Evolutionary conservation across 768 basidiomycete species (phyloP).

Genomic region (Scleroderma bovista): DNA sequence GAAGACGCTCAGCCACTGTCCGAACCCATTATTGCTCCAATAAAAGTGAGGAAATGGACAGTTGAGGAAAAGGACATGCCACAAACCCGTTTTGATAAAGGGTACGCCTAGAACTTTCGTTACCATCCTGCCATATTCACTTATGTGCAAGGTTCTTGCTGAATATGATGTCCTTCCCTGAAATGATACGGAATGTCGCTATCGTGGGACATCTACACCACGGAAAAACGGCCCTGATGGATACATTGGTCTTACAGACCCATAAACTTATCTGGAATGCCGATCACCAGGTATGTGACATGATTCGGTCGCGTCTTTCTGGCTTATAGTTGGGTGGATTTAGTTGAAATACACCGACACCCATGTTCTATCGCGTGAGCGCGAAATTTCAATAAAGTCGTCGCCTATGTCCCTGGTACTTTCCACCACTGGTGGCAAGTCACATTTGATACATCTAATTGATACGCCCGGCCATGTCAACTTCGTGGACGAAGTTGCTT

Average conservation of each 20-base stretch:
- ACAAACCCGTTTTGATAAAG: slow-evolving; percentile 95
- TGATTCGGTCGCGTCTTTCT: slow-evolving; percentile 6
- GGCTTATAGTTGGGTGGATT: slow-evolving; percentile 14
- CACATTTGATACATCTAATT: slow-evolving; percentile 87
- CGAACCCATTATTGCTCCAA: slow-evolving; percentile 92
- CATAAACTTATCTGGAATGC: slow-evolving; percentile 94
- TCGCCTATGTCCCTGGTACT: slow-evolving; percentile 93
- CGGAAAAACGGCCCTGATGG: slow-evolving; percentile 94
- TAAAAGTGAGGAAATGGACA: slow-evolving; percentile 92
- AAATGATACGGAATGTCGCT: slow-evolving; percentile 94
- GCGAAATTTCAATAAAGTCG: slow-evolving; percentile 93
- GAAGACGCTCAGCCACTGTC: slow-evolving; percentile 95
- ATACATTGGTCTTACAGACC: slow-evolving; percentile 96
- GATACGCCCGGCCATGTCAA: slow-evolving; percentile 99
- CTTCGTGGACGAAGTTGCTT: slow-evolving; percentile 96
- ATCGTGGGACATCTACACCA: slow-evolving; percentile 97
- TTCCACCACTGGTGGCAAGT: slow-evolving; percentile 82
- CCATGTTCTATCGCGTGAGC: slow-evolving; percentile 80
- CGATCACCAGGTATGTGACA: slow-evolving; percentile 68
- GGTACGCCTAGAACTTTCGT: slow-evolving; percentile 44
- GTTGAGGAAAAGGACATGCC: slow-evolving; percentile 96
- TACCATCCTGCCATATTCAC: slow-evolving; percentile 4
- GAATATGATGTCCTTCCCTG: slow-evolving; percentile 85
- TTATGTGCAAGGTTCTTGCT: slow-evolving; percentile 67
- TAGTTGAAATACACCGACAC: slow-evolving; percentile 96